Percentiles rank a stretch among this genome's conserved stretches.
Evolutionary conservation across 768 basidiomycete genomes (phyloP).

Genomic region (Calocybe cyanea): DNA sequence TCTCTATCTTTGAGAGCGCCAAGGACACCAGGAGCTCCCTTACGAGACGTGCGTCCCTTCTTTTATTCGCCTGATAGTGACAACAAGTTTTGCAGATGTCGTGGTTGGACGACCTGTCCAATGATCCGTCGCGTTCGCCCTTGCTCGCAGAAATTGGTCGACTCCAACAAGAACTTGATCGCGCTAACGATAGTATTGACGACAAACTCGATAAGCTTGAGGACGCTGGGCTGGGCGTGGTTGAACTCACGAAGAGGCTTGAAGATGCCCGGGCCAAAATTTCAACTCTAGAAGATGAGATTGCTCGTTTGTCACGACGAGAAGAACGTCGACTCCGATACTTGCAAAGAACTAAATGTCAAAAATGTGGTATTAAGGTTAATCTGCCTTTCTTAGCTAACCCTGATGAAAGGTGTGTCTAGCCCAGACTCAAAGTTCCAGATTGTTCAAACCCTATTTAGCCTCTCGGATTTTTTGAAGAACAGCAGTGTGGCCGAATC

Average conservation of each 20-base stretch:
- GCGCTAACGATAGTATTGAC: constrained; percentile 81
- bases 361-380: constrained; percentile 64
- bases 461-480: constrained; percentile 50
- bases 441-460: constrained; percentile 21
- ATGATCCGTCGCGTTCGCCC: constrained; percentile 56
- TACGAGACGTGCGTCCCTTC: constrained; percentile 60
- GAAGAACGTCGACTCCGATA: constrained; percentile 68
- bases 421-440: background rate
- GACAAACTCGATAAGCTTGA: constrained; percentile 85
- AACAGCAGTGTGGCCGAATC: constrained; percentile 51
- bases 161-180: constrained; percentile 71
- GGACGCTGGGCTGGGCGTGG: constrained; percentile 71
- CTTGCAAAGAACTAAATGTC: constrained; percentile 60
- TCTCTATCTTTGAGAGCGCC: constrained; percentile 67
- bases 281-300: constrained; percentile 59
- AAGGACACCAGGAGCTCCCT: constrained; percentile 74
- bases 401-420: constrained; percentile 59
- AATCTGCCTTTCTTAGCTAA: constrained; percentile 43
- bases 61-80: background rate
- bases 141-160: constrained; percentile 69
- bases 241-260: constrained; percentile 65
- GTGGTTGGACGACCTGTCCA: constrained; percentile 62
- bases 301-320: constrained; percentile 56
- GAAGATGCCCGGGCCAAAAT: constrained; percentile 67
- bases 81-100: constrained; percentile 46